These are phyloP conservation scores for Pichia sp. DNA, from an alignment of 1,139 yeast genomes.

Conservation along the genomic window DNA sequence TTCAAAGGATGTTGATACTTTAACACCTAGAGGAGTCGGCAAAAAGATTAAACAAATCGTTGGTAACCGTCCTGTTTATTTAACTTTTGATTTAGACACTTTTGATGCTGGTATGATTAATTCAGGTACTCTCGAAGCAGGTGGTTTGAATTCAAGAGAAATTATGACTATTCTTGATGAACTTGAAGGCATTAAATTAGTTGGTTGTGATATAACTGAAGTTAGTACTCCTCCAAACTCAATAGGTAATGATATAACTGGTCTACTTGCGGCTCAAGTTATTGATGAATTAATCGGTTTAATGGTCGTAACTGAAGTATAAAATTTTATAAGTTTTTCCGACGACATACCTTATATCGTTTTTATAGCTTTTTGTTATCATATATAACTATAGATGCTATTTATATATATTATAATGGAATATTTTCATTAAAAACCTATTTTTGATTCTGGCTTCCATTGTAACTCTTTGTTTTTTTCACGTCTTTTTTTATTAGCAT, in stretches of 20 bases:
- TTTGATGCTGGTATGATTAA: constrained; percentile 51
- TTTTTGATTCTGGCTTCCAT: no score
- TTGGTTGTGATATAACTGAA: constrained; percentile 56
- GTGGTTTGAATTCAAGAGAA: constrained; percentile 48
- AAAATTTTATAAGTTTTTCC: background rate
- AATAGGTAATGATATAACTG: constrained; percentile 40
- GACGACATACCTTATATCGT: no score
- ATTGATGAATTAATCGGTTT: constrained; percentile 45
- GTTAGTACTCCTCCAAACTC: constrained; percentile 50
- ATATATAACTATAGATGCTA: no score
- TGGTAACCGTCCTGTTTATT: constrained; percentile 38
- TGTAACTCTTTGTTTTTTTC: no score
- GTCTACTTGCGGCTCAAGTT: constrained; percentile 49
- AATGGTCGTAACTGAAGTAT: constrained; percentile 30
- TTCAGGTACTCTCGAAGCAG: constrained; percentile 52
- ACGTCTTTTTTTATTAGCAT: no score
- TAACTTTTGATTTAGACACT: constrained; percentile 50
- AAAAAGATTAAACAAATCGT: constrained; percentile 31
- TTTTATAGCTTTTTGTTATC: no score
- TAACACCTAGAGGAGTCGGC: constrained; percentile 32
- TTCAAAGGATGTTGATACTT: constrained; percentile 42
- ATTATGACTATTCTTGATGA: constrained; percentile 43
- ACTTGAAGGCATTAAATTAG: constrained; percentile 41
- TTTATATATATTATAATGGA: no score
- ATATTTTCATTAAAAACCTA: no score